phyloP scores from a whole-genome alignment of 441 rosid species.

The Gossypium lobatum region DNA sequence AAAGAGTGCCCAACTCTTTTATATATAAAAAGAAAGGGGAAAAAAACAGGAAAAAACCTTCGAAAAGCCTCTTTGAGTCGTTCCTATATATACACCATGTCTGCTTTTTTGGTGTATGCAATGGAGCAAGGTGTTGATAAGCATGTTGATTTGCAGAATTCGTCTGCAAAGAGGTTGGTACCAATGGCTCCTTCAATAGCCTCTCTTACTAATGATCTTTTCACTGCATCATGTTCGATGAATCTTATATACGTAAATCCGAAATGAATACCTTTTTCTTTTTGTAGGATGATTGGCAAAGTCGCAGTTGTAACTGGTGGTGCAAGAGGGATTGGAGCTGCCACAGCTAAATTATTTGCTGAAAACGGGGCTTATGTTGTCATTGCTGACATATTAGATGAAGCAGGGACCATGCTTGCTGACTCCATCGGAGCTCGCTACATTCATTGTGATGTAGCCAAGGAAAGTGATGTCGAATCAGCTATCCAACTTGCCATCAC shows the following conservation, averaged over 20 bases:
- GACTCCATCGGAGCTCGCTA: constrained; percentile 53
- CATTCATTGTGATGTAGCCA: constrained; percentile 65
- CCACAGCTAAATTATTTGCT: constrained; percentile 58
- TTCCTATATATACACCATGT: constrained; percentile 1
- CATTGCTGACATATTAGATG: constrained; percentile 66
- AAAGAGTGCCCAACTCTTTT: constrained; percentile 9
- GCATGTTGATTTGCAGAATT: constrained; percentile 3
- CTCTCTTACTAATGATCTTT: too few relatives aligned
- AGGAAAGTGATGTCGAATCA: constrained; percentile 57
- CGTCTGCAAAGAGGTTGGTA: constrained; percentile 24
- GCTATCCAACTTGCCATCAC: constrained; percentile 47
- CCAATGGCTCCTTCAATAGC: background rate
- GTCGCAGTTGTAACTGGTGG: constrained; percentile 80
- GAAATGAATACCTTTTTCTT: background rate
- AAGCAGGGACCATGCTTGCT: constrained; percentile 45
- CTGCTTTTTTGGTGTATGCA: background rate
- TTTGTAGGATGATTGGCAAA: constrained; percentile 38
- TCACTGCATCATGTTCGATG: too few relatives aligned
- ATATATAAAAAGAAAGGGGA: background rate
- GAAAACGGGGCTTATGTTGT: constrained; percentile 67
- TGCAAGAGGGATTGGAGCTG: constrained; percentile 87
- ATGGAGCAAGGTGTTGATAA: constrained; percentile 21
- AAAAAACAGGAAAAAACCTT: background rate
- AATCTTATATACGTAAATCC: background rate
- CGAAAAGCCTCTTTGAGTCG: constrained; percentile 1